Evolutionary conservation across 176 grass and related monocot genomes (phyloP), one percentile per base, ranked within the genome.

Genomic region (Triticum urartu): DNA sequence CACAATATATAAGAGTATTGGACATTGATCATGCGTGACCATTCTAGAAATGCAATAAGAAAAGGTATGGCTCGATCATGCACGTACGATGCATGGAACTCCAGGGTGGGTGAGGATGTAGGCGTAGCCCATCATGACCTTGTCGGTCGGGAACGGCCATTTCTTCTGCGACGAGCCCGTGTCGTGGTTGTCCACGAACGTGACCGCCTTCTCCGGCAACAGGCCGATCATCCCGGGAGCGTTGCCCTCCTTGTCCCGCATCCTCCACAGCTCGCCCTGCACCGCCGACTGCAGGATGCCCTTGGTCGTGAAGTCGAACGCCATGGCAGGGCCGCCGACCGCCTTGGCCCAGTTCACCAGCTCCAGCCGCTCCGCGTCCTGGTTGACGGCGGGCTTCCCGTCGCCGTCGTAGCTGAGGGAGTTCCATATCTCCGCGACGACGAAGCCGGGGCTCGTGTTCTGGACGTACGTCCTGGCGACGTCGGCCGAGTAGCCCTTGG

Each of bases 251-350:
- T 64, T 70, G 38, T 98, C 95, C 39, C 86, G 81, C 91, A 98
- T 82, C 79, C 90, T 48, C 92, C 92, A 95, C 28, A 95, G 80
- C 91, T 92, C 92, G 10, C 92, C 91, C 48, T 93, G 87, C 72
- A 98, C 93, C 0, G 95, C 95, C 2, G 85, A 87, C 82, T 95
- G 87, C 26, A 95, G 89, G 20, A 90, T 72, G 22, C 93, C 95
- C 85, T 98, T 98, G 81, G 95, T 98, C 8, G 95, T 95, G 91
- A 95, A 98, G 82, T 98, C 95, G 43, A 98, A 98, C 33, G 92
- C 79, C 7, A 70, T 79, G 2, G 93, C 95, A 0, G 89, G 93
- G 2, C 87, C 87, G 2, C 87, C 93, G 0, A 98, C 95, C 11
- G 65, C 21, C 14, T 89, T 54, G 4, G 86, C 95, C 95, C 93